These are phyloP conservation scores for Alloascoidea africana DNA, from an alignment of 805 yeast species.

Conservation along the genomic window DNA sequence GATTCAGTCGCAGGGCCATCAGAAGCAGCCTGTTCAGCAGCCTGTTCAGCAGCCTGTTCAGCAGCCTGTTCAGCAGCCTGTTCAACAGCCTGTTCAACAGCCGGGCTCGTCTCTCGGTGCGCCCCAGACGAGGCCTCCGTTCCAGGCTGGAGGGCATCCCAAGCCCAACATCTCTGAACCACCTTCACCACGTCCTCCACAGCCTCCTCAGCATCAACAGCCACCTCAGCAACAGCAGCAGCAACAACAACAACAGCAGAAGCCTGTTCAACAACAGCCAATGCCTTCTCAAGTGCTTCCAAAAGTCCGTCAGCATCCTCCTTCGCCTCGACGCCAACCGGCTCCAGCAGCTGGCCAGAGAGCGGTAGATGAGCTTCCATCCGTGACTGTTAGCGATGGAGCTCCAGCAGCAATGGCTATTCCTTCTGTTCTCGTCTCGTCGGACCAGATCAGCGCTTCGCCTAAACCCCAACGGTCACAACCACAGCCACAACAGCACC, in stretches of 20 bases:
- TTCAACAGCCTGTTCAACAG: slow-evolving; percentile 4
- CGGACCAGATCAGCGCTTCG: too few species aligned
- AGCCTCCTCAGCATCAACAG: slow-evolving; percentile 4
- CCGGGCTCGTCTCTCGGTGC: slow-evolving; percentile 2
- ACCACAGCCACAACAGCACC: not conserved
- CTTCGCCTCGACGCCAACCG: slow-evolving; percentile 6
- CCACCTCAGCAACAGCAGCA: slow-evolving; percentile 4
- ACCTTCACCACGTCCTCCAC: too few species aligned
- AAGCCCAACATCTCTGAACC: slow-evolving; percentile 2
- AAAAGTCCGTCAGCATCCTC: slow-evolving; percentile 5
- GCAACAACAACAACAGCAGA: slow-evolving; percentile 3
- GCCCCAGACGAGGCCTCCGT: slow-evolving; percentile 3
- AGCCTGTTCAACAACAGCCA: slow-evolving; percentile 5
- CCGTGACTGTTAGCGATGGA: too few species aligned
- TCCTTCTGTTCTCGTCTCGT: too few species aligned
- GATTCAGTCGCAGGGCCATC: slow-evolving; percentile 4
- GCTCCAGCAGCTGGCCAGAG: not conserved
- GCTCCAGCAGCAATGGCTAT: too few species aligned
- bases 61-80: too few species aligned
- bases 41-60: slow-evolving; percentile 1
- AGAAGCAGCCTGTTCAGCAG: not conserved
- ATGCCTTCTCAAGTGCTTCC: slow-evolving; percentile 3
- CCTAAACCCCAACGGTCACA: not conserved
- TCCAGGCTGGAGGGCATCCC: slow-evolving; percentile 4
- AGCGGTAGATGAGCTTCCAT: slow-evolving; percentile 5